These are phyloP conservation scores for Batkoa obscura DNA, from an alignment of 371 early-diverging fungal species.

Conservation along the genomic window DNA sequence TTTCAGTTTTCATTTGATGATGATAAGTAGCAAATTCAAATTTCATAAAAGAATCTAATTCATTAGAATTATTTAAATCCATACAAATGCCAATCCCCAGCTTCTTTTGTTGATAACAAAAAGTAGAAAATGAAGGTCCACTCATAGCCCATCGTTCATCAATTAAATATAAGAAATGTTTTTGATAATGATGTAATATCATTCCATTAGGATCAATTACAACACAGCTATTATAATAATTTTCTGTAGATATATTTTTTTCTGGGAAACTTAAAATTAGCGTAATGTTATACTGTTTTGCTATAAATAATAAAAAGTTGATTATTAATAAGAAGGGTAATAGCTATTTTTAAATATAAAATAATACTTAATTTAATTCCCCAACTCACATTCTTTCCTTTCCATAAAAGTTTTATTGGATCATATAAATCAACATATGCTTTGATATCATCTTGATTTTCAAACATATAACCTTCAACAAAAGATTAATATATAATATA, in stretches of 20 bases:
- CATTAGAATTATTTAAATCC: neutral
- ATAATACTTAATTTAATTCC: neutral
- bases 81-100: neutral
- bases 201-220: neutral
- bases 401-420: neutral
- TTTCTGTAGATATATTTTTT: neutral
- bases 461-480: neutral
- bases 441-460: neutral
- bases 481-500: neutral
- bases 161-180: neutral
- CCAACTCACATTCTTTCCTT: neutral
- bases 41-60: no score
- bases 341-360: neutral
- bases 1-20: neutral
- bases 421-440: neutral
- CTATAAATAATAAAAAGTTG: neutral
- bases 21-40: neutral
- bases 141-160: neutral
- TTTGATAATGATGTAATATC: neutral
- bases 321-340: neutral
- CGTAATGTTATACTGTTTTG: neutral
- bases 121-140: neutral
- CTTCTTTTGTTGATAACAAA: neutral
- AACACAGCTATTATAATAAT: neutral
- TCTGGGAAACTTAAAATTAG: neutral